Conservation (phyloP, 2,329 filamentous ascomycete species). For the Simplicillium sp. region DNA sequence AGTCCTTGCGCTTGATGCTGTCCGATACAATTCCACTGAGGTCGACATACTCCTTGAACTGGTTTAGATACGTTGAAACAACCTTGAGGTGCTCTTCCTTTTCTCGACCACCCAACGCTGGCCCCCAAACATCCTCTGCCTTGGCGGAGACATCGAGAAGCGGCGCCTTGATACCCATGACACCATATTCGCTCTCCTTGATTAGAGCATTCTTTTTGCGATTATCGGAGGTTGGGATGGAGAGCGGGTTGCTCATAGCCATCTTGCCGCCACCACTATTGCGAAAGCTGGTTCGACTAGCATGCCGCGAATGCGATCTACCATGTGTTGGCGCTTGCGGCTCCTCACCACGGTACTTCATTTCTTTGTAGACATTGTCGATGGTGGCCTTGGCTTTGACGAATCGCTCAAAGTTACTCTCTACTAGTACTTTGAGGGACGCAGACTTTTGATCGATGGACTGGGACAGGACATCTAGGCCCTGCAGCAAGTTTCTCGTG, state of each 20-base stretch:
- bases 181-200: constrained; percentile 88
- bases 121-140: constrained; percentile 95
- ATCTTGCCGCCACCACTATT: constrained; percentile 31
- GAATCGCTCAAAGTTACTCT: constrained; percentile 97
- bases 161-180: constrained; percentile 78
- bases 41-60: constrained; percentile 74
- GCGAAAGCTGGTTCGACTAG: constrained; percentile 58
- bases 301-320: constrained; percentile 50
- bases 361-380: constrained; percentile 97
- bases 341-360: constrained; percentile 65
- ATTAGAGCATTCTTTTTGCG: constrained; percentile 80
- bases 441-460: constrained; percentile 98
- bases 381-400: constrained; percentile 96
- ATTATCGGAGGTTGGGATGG: constrained; percentile 38
- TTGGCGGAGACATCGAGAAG: constrained; percentile 86
- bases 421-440: constrained; percentile 89
- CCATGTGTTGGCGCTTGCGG: constrained; percentile 21
- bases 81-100: constrained; percentile 81
- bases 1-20: constrained; percentile 83
- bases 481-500: constrained; percentile 69
- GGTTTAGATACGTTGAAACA: constrained; percentile 66
- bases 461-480: constrained; percentile 74
- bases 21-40: constrained; percentile 69
- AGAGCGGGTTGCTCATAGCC: constrained; percentile 26
- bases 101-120: constrained; percentile 81